Evolutionary conservation across 1,139 yeast genomes (phyloP), one percentile per base, ranked within the genome.

Genomic region (Eremothecium coryli): DNA sequence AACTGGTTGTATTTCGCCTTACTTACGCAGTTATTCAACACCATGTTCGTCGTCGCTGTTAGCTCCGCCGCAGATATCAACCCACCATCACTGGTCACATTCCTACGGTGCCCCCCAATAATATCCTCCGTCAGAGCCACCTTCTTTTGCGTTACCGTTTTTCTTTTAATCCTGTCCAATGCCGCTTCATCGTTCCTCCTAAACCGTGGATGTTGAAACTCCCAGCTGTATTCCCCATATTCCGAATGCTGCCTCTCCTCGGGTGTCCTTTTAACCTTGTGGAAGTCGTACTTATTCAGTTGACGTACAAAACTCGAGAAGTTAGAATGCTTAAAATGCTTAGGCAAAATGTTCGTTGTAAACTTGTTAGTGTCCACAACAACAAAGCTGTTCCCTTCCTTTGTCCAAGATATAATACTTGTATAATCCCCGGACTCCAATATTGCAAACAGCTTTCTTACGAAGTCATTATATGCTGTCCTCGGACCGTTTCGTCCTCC

Each of bases 261-360:
- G 24, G 59, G 62, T 18, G 66, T 60, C 39, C 57, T 49, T 40
- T 64, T 64, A 5, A 90, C 90, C 61, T 90, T 90, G 61, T 90
- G 97, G 86, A 95, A 90, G 24, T 97, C 98, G 54, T 90, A 90
- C 94, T 90, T 90, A 60, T 90, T 90, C 52, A 90, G 68, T 56
- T 90, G 98, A 38, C 98, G 73, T 10, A 90, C 97, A 66, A 90
- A 90, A 43, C 93, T 77, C 18, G 97, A 88, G 62, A 90, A 88
- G 58, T 90, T 88, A 46, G 84, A 81, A 59, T 90, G 98, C 58
- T 90, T 90, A 66, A 86, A 90, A 58, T 85, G 88, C 50, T 78
- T 80, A 7, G 97, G 97, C 39, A 90, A 65, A 20, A 90, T 81
- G 34, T 68, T 64, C 42, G 79, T 81, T 38, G 95, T 85, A 57